Evolutionary conservation across 129 eudicot species (phyloP).

Genomic region (Silybum marianum): DNA sequence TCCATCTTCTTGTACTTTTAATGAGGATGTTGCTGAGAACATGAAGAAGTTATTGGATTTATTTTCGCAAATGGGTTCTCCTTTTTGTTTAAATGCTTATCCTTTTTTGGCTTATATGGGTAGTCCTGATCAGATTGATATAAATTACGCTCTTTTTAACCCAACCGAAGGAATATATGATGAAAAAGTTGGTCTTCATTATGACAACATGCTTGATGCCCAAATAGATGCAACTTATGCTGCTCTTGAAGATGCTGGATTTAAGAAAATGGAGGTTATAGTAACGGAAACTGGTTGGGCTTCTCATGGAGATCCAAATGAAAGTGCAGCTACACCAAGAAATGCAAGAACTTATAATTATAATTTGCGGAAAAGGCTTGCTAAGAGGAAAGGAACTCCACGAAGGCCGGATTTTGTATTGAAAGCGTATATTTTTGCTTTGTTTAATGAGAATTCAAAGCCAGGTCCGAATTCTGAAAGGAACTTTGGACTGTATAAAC

Average conservation of each 20-base stretch:
- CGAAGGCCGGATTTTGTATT: constrained; percentile 52
- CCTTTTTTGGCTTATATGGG: constrained; percentile 74
- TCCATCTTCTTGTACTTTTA: constrained; percentile 65
- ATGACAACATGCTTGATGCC: constrained; percentile 86
- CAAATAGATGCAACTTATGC: constrained; percentile 79
- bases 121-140: constrained; percentile 55
- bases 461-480: constrained; percentile 66
- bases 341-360: constrained; percentile 74
- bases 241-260: constrained; percentile 72
- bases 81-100: constrained; percentile 76
- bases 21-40: constrained; percentile 43
- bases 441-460: constrained; percentile 65
- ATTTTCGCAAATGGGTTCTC: constrained; percentile 63
- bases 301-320: constrained; percentile 67
- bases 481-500: constrained; percentile 67
- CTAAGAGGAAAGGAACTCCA: constrained; percentile 77
- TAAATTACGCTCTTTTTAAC: constrained; percentile 72
- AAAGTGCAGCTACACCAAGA: constrained; percentile 54
- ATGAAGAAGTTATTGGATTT: constrained; percentile 70
- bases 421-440: constrained; percentile 69
- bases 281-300: constrained; percentile 91
- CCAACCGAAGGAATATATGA: constrained; percentile 50
- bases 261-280: constrained; percentile 71
- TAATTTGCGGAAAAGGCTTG: constrained; percentile 76
- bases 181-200: constrained; percentile 55